These are phyloP conservation scores for Curvularia hawaiiensis DNA, from an alignment of 2,329 filamentous ascomycete species.

Conservation along the genomic window DNA sequence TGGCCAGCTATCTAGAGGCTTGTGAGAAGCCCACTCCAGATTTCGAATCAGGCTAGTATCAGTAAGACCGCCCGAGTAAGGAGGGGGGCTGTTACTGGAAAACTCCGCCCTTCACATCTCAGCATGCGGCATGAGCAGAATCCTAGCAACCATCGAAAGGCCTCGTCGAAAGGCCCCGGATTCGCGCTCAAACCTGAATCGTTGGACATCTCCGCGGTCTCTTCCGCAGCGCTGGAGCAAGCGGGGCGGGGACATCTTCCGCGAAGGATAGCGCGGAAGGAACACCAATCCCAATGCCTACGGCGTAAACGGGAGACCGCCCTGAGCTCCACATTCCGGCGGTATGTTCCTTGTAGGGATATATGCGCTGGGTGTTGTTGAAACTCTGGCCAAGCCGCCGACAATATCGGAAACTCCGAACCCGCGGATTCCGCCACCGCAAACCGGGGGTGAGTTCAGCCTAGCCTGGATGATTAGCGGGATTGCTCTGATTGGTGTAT, in stretches of 20 bases:
- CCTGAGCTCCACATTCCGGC: neutral
- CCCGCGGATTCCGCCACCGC: neutral
- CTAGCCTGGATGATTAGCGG: neutral
- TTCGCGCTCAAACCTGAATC: neutral
- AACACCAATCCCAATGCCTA: neutral
- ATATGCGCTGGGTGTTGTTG: neutral
- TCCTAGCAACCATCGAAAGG: neutral
- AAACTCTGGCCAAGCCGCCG: neutral
- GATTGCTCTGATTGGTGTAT: neutral
- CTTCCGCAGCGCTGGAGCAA: neutral
- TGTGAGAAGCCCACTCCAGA: neutral
- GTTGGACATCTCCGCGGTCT: neutral
- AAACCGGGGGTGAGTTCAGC: neutral
- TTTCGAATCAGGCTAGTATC: neutral
- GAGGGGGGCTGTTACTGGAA: neutral
- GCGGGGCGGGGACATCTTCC: neutral
- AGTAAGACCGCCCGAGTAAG: neutral
- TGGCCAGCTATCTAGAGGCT: neutral
- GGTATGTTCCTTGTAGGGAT: neutral
- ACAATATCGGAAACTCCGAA: neutral
- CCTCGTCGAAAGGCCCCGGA: neutral
- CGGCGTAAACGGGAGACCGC: neutral
- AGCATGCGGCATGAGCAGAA: neutral
- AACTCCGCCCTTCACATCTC: neutral
- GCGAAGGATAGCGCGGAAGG: neutral